Percentiles rank a stretch among this genome's conserved stretches.
Evolutionary conservation across 2,329 filamentous ascomycete genomes (phyloP).

Genomic region (Pezicula carpinea): DNA sequence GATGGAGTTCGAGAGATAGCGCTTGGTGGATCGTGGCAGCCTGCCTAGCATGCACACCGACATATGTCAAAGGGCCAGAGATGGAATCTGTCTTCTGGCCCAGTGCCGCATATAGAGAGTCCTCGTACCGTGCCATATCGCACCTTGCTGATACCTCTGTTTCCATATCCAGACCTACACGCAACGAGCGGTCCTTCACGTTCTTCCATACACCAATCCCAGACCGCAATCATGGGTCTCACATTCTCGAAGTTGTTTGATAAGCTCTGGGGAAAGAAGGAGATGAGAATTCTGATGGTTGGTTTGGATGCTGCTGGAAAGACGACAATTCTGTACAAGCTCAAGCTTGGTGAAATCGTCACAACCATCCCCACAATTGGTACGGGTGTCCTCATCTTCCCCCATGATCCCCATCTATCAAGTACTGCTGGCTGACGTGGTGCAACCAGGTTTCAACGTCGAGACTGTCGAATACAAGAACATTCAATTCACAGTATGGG

Average conservation of each 20-base stretch:
- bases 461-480: conserved; percentile 99
- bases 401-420: conserved; percentile 6
- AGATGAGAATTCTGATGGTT: conserved; percentile 99
- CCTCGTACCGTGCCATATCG: conserved; percentile 1
- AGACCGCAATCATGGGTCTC: conserved; percentile 86
- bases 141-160: conserved; percentile 12
- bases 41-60: conserved; percentile 4
- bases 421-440: background rate
- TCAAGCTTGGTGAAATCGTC: conserved; percentile 98
- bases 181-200: conserved; percentile 30
- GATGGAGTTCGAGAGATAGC: conserved; percentile 1
- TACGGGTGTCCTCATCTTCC: conserved; percentile 40
- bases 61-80: conserved; percentile 6
- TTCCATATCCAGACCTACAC: conserved; percentile 15
- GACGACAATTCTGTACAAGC: conserved; percentile 99
- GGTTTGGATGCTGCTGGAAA: conserved; percentile 99
- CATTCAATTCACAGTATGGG: conserved; percentile 99
- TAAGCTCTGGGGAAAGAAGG: conserved; percentile 97
- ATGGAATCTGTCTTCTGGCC: conserved; percentile 22
- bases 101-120: background rate
- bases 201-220: conserved; percentile 25
- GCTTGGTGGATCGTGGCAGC: conserved; percentile 3
- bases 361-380: conserved; percentile 98
- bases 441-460: conserved; percentile 83
- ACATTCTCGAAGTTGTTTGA: conserved; percentile 96